phyloP scores from a whole-genome alignment of 78 protist genomes.

The Emiliania huxleyi region DNA sequence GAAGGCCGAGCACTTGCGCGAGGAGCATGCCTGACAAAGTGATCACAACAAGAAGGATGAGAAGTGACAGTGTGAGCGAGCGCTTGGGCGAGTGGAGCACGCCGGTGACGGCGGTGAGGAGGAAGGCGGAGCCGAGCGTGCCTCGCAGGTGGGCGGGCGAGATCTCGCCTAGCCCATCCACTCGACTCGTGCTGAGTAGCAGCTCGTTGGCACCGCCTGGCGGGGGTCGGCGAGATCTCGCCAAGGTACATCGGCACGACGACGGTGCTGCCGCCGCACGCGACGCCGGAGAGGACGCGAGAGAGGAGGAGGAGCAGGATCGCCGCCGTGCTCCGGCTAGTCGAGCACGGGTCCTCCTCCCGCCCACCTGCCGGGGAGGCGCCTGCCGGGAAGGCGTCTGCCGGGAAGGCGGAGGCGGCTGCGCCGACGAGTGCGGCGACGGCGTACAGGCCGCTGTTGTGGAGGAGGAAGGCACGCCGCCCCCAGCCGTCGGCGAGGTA shows the following conservation, averaged over 20 bases:
- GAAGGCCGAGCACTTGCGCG: not conserved
- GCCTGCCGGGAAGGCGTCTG: not conserved
- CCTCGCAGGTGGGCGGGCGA: conserved; percentile 1
- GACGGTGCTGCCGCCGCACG: not conserved
- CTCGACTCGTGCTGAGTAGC: no score
- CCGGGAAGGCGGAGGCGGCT: not conserved
- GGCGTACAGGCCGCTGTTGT: not conserved
- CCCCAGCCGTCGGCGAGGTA: not conserved
- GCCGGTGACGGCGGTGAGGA: not conserved
- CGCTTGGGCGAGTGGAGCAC: not conserved
- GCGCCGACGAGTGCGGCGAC: not conserved
- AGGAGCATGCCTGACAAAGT: not conserved
- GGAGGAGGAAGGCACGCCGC: not conserved
- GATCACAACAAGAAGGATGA: no score
- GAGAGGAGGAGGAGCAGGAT: not conserved
- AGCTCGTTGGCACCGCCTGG: no score
- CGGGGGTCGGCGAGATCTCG: not conserved
- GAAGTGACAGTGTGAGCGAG: no score
- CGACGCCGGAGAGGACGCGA: not conserved
- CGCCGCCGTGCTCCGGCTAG: not conserved
- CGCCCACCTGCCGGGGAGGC: no score
- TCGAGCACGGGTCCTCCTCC: not conserved
- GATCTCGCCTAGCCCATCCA: no score
- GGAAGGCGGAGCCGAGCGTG: conserved; percentile 9
- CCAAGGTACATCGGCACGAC: conserved; percentile 31